Conservation (phyloP, 805 yeast species). For the Sungouiella blattae region DNA sequence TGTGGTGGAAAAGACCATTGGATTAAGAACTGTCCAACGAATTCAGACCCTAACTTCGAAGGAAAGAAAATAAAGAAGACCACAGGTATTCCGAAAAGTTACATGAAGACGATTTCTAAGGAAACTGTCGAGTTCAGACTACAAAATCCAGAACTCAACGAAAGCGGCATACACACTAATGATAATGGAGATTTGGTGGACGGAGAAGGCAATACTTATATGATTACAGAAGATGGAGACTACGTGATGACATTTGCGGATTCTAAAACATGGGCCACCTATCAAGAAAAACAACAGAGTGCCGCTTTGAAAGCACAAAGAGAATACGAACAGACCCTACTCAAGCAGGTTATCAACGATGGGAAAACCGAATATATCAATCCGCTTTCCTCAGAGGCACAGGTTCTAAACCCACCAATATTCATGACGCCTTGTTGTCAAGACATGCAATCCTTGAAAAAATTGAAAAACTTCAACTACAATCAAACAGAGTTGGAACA, state of each 20-base stretch:
- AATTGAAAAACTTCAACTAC: constrained; percentile 42
- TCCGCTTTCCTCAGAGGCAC: constrained; percentile 46
- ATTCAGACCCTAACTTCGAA: constrained; percentile 89
- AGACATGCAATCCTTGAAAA: constrained; percentile 51
- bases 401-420: constrained; percentile 60
- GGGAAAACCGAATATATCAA: constrained; percentile 50
- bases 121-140: constrained; percentile 60
- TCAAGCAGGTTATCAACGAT: constrained; percentile 29
- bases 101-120: constrained; percentile 80
- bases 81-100: constrained; percentile 95
- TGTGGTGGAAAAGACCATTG: constrained; percentile 94
- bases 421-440: constrained; percentile 82
- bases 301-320: constrained; percentile 47
- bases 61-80: constrained; percentile 88
- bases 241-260: constrained; percentile 97
- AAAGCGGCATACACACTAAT: constrained; percentile 30
- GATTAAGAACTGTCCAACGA: constrained; percentile 94
- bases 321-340: constrained; percentile 44
- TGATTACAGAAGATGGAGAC: constrained; percentile 93
- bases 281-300: constrained; percentile 63
- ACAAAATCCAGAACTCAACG: constrained; percentile 24
- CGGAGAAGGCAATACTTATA: constrained; percentile 53
- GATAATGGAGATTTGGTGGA: constrained; percentile 44
- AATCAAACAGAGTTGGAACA: constrained; percentile 37
- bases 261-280: constrained; percentile 82